Conservation (phyloP, 23 red algal genomes). For the Gracilaria domingensis region DNA sequence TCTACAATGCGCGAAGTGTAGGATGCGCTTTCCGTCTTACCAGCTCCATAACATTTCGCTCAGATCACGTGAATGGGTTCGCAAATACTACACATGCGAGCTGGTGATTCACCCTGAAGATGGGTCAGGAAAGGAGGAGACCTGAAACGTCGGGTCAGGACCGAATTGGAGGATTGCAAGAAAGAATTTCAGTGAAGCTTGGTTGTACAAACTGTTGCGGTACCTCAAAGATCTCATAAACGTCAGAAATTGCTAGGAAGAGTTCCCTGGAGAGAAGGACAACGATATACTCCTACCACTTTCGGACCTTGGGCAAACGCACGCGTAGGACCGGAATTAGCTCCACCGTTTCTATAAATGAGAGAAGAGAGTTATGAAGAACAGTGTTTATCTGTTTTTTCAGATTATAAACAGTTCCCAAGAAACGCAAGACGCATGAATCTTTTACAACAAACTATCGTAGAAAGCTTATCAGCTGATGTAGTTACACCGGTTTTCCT, state of each 20-base stretch:
- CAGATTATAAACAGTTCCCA: too few species aligned
- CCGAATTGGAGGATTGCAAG: background rate
- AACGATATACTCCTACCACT: slow-evolving; percentile 12
- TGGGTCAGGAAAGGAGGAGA: slow-evolving; percentile 20
- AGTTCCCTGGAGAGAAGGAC: slow-evolving; percentile 13
- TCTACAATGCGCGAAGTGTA: too few species aligned
- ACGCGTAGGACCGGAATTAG: too few species aligned
- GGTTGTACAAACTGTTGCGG: slow-evolving; percentile 75
- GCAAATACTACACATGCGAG: slow-evolving; percentile 66
- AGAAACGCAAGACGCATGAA: too few species aligned
- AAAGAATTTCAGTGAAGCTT: too few species aligned
- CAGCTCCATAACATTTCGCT: slow-evolving; percentile 44
- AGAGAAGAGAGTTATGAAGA: too few species aligned
- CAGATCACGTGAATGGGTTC: slow-evolving; percentile 49
- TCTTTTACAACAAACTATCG: too few species aligned
- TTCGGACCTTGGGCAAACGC: too few species aligned
- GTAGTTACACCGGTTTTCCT: too few species aligned
- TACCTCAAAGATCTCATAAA: slow-evolving; percentile 61
- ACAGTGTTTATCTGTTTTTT: too few species aligned
- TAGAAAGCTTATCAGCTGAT: too few species aligned
- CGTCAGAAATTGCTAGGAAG: slow-evolving; percentile 15
- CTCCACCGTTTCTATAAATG: too few species aligned
- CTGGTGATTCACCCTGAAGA: slow-evolving; percentile 42
- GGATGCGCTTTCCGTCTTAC: background rate
- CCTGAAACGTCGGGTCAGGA: slow-evolving; percentile 35